Evolutionary conservation across 495 filamentous ascomycete genomes (phyloP).

Genomic region (Friedmanniomyces simplex): DNA sequence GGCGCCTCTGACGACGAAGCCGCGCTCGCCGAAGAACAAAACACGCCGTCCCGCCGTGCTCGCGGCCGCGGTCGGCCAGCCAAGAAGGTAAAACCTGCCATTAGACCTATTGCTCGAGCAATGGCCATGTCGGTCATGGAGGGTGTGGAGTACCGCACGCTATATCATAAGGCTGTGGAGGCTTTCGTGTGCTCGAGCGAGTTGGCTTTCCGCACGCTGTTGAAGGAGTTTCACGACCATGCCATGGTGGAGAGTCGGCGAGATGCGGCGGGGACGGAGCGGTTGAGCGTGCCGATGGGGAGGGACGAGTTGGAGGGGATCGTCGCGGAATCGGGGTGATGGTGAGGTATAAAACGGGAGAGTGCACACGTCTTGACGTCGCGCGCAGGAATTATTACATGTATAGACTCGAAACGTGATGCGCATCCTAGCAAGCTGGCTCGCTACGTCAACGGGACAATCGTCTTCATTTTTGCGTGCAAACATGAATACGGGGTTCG

Average conservation of each 20-base stretch:
- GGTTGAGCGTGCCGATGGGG: slow-evolving; percentile 74
- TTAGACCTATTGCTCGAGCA: not conserved
- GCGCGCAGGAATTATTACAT: too few species aligned
- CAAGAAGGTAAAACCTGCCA: slow-evolving; percentile 16
- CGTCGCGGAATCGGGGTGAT: slow-evolving; percentile 52
- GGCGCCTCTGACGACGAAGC: slow-evolving; percentile 40
- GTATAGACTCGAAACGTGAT: too few species aligned
- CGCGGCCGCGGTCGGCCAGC: slow-evolving; percentile 6
- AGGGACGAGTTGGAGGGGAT: slow-evolving; percentile 84
- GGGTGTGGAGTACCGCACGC: slow-evolving; percentile 74
- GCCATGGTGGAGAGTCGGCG: slow-evolving; percentile 86
- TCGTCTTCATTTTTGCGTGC: too few species aligned
- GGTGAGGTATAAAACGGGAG: too few species aligned
- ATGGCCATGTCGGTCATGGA: slow-evolving; percentile 24
- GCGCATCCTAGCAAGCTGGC: not conserved
- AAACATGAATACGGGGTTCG: too few species aligned
- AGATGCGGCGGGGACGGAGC: slow-evolving; percentile 73
- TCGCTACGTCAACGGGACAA: not conserved
- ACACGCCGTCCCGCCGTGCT: slow-evolving; percentile 9
- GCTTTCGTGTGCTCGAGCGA: slow-evolving; percentile 95
- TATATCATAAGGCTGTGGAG: slow-evolving; percentile 92
- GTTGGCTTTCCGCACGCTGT: slow-evolving; percentile 82
- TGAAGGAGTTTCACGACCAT: slow-evolving; percentile 98
- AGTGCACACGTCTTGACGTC: too few species aligned
- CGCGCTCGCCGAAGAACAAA: slow-evolving; percentile 6